Evolutionary conservation across 2,329 filamentous ascomycete species (phyloP), one percentile per base, ranked within the genome.

Genomic region (Cladosporium sp.): DNA sequence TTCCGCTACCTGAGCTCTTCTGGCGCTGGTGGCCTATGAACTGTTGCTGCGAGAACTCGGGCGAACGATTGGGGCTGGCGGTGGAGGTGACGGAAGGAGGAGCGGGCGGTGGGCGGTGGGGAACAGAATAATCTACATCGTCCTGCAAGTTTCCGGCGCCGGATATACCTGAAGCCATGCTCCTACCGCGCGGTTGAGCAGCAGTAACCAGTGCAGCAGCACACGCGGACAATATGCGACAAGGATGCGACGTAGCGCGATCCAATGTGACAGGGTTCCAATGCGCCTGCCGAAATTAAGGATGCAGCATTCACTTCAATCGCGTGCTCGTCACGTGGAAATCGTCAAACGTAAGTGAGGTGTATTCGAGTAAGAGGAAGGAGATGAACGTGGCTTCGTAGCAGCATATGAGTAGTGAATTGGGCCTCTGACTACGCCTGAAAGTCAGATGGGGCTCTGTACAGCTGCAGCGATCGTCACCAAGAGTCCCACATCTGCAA

Each of bases 81-180:
- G 47, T 45, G 43, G 48, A 38, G 30, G 47, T 27, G 40, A 39
- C 38, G 11, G 48, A 39, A 53, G 58, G n/a, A 50, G 43, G 19
- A 45, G 51, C 37, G 32, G 59, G 56, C 8, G 56, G 52, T 19
- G 45, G 11, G 18, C 59, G 57, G 51, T 61, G 60, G 18, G 56
- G 50, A 24, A 49, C 32, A 17, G 53, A 56, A 47, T 61, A 61
- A 54, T 61, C 58, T 29, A 54, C 52, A 24, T 49, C 52, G 32
- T 60, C 59, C 34, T 51, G 51, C 50, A 56, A 51, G 36, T 50
- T 45, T 30, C 52, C 52, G 27, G 54, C 56, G 41, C 51, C 54
- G 32, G 42, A 56, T 34, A 57, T 56, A 47, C 55, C 55, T 50
- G 57, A 54, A 30, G 57, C 57, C 57, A 60, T 60, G 32, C 13